phyloP scores from a whole-genome alignment of 139 green algal species.

The Micromonas pusilla region DNA sequence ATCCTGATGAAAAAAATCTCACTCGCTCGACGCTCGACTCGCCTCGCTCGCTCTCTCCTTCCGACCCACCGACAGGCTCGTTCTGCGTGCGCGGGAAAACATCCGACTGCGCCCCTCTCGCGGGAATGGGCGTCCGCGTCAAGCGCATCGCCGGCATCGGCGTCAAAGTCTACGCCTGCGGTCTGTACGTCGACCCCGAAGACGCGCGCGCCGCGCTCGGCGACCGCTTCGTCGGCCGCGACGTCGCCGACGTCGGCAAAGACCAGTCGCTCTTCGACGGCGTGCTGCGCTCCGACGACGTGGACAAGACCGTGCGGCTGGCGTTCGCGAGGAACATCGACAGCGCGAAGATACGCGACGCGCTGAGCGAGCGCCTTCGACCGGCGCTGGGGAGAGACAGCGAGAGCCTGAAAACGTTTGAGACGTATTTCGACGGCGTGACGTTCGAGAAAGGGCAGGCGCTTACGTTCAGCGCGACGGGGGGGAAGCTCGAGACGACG shows the following conservation, averaged over 20 bases:
- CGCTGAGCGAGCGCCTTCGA: not conserved
- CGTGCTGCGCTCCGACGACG: not conserved
- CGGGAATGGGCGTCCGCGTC: not conserved
- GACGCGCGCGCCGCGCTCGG: not conserved
- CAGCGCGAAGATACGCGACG: constrained; percentile 3
- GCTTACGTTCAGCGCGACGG: not conserved
- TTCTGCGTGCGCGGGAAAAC: not conserved
- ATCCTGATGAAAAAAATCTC: no score
- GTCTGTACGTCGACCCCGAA: not conserved
- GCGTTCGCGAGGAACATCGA: constrained; percentile 4
- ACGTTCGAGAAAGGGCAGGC: constrained; percentile 6
- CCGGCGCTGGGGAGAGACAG: not conserved
- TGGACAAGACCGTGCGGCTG: constrained; percentile 9
- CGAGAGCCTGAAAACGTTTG: not conserved
- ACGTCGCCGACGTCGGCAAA: not conserved
- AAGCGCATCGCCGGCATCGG: constrained; percentile 6
- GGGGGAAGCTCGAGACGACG: constrained; percentile 5
- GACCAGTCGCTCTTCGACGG: not conserved
- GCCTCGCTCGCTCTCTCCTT: not conserved
- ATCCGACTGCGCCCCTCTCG: not conserved
- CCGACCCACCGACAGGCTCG: not conserved
- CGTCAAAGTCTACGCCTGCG: constrained; percentile 13
- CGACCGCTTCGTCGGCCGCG: not conserved
- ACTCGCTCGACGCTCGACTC: not conserved
- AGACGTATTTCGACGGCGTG: constrained; percentile 14